These are phyloP conservation scores for Candida labiduridarum DNA, from an alignment of 1,139 yeast genomes.

Conservation along the genomic window DNA sequence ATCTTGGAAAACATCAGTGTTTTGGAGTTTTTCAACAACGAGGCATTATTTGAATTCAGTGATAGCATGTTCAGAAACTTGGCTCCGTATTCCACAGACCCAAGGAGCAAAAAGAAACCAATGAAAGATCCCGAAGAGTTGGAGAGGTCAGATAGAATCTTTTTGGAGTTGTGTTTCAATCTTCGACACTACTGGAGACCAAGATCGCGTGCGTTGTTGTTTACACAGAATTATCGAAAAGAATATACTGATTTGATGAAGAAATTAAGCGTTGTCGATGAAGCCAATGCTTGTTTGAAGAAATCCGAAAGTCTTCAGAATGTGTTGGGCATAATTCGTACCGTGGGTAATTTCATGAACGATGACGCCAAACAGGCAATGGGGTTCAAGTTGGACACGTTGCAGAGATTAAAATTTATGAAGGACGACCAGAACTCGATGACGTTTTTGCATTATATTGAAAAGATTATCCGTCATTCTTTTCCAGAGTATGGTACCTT, in stretches of 20 bases:
- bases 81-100: slow-evolving; percentile 70
- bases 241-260: slow-evolving; percentile 71
- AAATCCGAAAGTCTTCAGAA: slow-evolving; percentile 66
- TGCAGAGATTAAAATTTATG: slow-evolving; percentile 81
- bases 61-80: slow-evolving; percentile 65
- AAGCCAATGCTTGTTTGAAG: slow-evolving; percentile 63
- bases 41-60: slow-evolving; percentile 72
- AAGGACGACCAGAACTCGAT: slow-evolving; percentile 79
- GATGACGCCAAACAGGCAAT: slow-evolving; percentile 75
- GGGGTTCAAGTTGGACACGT: slow-evolving; percentile 82
- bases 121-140: slow-evolving; percentile 62
- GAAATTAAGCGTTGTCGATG: slow-evolving; percentile 67
- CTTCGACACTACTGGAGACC: slow-evolving; percentile 84
- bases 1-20: slow-evolving; percentile 69
- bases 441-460: slow-evolving; percentile 87
- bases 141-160: slow-evolving; percentile 81
- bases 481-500: slow-evolving; percentile 80
- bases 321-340: slow-evolving; percentile 74
- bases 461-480: slow-evolving; percentile 70
- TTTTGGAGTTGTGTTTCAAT: slow-evolving; percentile 75
- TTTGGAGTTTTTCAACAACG: slow-evolving; percentile 78
- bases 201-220: slow-evolving; percentile 74
- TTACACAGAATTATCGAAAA: slow-evolving; percentile 67
- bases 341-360: slow-evolving; percentile 94
- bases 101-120: slow-evolving; percentile 41